Evolutionary conservation across 2,329 filamentous ascomycete genomes (phyloP).

Genomic region (Fusarium sp.): DNA sequence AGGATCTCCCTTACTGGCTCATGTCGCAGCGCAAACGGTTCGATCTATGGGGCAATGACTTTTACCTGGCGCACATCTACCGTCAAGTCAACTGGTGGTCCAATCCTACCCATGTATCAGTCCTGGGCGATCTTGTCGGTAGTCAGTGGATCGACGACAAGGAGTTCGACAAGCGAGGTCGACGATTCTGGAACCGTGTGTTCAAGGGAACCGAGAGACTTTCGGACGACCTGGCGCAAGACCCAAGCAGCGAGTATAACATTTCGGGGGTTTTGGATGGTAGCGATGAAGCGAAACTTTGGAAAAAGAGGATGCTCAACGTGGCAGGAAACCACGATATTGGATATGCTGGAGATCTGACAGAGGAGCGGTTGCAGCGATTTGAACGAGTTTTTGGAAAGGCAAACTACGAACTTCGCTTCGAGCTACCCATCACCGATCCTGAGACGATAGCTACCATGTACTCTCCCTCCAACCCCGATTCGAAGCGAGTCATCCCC

Average conservation of each 20-base stretch:
- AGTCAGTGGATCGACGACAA: conserved; percentile 93
- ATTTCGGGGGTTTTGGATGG: conserved; percentile 64
- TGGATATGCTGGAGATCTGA: conserved; percentile 94
- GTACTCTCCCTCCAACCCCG: conserved; percentile 59
- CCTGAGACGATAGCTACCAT: conserved; percentile 57
- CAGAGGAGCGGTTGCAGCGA: conserved; percentile 77
- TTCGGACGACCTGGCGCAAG: conserved; percentile 65
- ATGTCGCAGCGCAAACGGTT: conserved; percentile 81
- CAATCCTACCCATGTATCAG: conserved; percentile 85
- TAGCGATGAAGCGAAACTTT: conserved; percentile 63
- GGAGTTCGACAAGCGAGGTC: conserved; percentile 82
- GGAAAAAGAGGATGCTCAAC: conserved; percentile 86
- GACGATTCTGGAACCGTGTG: conserved; percentile 84
- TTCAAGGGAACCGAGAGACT: conserved; percentile 78
- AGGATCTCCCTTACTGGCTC: conserved; percentile 77
- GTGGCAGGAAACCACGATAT: conserved; percentile 96
- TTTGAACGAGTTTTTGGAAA: conserved; percentile 90
- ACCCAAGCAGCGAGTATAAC: conserved; percentile 64
- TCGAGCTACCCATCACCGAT: conserved; percentile 66
- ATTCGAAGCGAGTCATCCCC: conserved; percentile 66
- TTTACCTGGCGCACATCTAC: conserved; percentile 94
- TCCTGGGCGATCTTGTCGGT: conserved; percentile 91
- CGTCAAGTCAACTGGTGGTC: conserved; percentile 87
- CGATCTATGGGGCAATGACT: conserved; percentile 94
- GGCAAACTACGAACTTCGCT: conserved; percentile 90